Conservation (phyloP, 345 rosid species). For the Eucalyptus erythrocorys region DNA sequence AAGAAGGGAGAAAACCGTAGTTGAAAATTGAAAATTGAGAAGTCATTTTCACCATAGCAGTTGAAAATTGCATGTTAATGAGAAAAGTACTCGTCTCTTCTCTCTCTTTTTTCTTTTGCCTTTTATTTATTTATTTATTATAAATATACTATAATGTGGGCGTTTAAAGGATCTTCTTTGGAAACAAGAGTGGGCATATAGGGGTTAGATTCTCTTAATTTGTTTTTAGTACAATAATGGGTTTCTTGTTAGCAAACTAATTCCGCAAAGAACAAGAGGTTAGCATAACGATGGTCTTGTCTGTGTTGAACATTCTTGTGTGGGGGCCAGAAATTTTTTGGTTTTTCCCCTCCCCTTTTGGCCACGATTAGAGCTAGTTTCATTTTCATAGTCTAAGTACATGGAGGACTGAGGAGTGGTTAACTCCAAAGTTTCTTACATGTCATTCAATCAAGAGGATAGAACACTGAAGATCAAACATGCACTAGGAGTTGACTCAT, state of each 20-base stretch:
- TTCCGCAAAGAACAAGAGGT: neutral
- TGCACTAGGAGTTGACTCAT: neutral
- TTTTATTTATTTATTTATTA: too few relatives aligned
- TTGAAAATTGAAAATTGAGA: neutral
- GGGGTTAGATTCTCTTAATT: neutral
- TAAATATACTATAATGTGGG: neutral
- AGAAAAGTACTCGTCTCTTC: neutral
- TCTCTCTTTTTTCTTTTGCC: neutral
- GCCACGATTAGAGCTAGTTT: neutral
- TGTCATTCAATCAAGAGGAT: neutral
- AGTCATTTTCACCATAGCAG: neutral
- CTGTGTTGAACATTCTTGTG: neutral
- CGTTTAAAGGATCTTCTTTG: neutral
- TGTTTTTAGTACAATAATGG: neutral
- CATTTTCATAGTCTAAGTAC: neutral
- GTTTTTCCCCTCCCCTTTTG: neutral
- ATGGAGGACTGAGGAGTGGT: neutral
- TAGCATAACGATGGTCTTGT: neutral
- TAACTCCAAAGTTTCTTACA: neutral
- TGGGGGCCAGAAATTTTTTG: neutral
- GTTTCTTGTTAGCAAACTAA: neutral
- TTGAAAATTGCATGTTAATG: neutral
- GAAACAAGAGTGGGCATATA: neutral
- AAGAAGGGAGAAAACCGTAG: neutral
- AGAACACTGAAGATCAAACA: neutral